Evolutionary conservation across 108 stramenopile genomes (phyloP), one percentile per base, ranked within the genome.

Genomic region (Seminavis robusta): DNA sequence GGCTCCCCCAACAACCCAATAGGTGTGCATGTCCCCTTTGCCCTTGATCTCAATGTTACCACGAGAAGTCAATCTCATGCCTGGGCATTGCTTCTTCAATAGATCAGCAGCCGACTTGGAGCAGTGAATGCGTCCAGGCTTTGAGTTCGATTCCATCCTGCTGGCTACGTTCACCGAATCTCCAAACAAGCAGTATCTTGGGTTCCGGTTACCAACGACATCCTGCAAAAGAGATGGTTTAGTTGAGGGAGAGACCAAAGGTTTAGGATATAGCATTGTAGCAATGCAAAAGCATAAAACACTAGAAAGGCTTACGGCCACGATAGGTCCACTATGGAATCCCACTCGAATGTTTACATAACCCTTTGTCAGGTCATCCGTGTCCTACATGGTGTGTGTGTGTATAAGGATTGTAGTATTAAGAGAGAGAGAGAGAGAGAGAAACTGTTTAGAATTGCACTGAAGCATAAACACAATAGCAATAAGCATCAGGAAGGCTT

Each of bases 121-220:
- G 42, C 77, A 76, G 10, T 83, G 77, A 29, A 79, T 73, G 13
- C 61, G 47, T 19, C 46, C 63, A 6, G 47, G 20, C 19, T 48
- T 29, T 6, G 65, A 67, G 33, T 61, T 53, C 31, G 67, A 67
- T 43, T 82, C 76, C 80, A 82, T 78, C 31, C 80, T 50, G 9
- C 60, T 39, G 3, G 80, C 47, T 7, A 81, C 80, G 43, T 86
- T 90, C 9, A 90, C 89, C 5, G 89, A 71, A 38, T 90, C 89
- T 15, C 89, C 89, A 78, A 90, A 86, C 17, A 88, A 33, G 36
- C 76, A 74, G 45, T 80, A 88, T 0, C 77, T 66, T 13, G 78
- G 81, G 60, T 78, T 86, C 4, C 74, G 68, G 20, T 64, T 61
- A 1, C 88, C 88, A n/a, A 90, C 84, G 0, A 90, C 84, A 48